Evolutionary conservation across 78 protist species (phyloP).

Genomic region (Dictyostelium brefeldianum): DNA sequence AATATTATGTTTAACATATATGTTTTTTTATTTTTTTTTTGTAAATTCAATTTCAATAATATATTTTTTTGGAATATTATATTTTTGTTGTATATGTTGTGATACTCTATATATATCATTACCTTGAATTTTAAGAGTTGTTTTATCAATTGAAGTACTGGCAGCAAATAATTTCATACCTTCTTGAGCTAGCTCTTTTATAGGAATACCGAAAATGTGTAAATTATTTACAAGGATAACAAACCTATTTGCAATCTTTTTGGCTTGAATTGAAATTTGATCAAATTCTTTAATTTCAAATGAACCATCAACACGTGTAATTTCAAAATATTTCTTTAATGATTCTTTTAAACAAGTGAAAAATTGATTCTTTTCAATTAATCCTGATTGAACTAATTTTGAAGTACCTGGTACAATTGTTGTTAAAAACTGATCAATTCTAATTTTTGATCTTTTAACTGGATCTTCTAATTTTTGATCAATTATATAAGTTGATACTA

Average conservation of each 20-base stretch:
- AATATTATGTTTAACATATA: too few species aligned
- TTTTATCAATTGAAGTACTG: slow-evolving; percentile 30
- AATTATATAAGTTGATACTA: not conserved
- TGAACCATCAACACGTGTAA: not conserved
- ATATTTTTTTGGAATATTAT: slow-evolving; percentile 33
- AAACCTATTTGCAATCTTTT: slow-evolving; percentile 35
- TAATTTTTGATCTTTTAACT: not conserved
- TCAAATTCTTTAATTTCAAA: not conserved
- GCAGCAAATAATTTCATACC: slow-evolving; percentile 72
- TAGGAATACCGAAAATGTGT: slow-evolving; percentile 10
- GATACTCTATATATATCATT: slow-evolving; percentile 25
- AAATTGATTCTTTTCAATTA: not conserved
- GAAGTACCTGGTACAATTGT: not conserved
- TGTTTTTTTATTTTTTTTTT: slow-evolving; percentile 16
- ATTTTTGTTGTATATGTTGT: slow-evolving; percentile 25
- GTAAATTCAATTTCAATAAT: not conserved
- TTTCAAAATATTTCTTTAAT: slow-evolving; percentile 1
- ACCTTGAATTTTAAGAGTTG: slow-evolving; percentile 59
- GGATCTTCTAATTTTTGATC: slow-evolving; percentile 35
- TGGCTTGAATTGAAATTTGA: not conserved
- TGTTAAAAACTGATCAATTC: not conserved
- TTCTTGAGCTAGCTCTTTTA: slow-evolving; percentile 55
- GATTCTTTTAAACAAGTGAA: not conserved
- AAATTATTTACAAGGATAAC: slow-evolving; percentile 36
- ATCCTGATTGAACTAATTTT: not conserved